Evolutionary conservation across 2,329 filamentous ascomycete genomes (phyloP).

Genomic region (Thelonectria blattea): DNA sequence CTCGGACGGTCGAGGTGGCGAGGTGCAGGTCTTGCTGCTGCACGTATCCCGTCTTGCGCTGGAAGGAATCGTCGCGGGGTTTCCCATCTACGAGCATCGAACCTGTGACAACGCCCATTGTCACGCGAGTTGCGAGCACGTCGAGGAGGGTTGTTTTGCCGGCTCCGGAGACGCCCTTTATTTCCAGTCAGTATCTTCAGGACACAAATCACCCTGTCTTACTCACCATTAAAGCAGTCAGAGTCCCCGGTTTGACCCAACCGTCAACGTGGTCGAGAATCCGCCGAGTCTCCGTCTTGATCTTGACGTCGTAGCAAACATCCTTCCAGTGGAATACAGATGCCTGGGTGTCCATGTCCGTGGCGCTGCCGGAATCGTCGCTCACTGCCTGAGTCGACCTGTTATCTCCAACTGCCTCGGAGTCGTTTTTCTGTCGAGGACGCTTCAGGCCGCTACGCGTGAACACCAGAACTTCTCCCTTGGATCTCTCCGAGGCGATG

Average conservation of each 20-base stretch:
- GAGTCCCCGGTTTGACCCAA: constrained; percentile 74
- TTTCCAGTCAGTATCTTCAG: not conserved
- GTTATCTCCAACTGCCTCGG: constrained; percentile 2
- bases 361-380: not conserved
- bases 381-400: not conserved
- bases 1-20: constrained; percentile 78
- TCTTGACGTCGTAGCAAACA: constrained; percentile 74
- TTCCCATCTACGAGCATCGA: constrained; percentile 71
- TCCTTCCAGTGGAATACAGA: constrained; percentile 71
- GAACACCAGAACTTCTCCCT: constrained; percentile 20
- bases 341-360: constrained; percentile 22
- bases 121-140: constrained; percentile 79
- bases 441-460: constrained; percentile 17
- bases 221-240: constrained; percentile 70
- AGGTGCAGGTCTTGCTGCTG: constrained; percentile 88
- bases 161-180: constrained; percentile 70
- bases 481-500: constrained; percentile 16
- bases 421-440: not conserved
- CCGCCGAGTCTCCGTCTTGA: constrained; percentile 65
- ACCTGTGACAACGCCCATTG: constrained; percentile 84
- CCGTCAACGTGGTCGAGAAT: constrained; percentile 73
- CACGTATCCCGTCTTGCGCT: constrained; percentile 87
- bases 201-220: not conserved
- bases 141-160: constrained; percentile 88
- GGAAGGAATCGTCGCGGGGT: constrained; percentile 76